These are phyloP conservation scores for Penicillium sp. DNA, from an alignment of 2,329 filamentous ascomycete genomes.

Conservation along the genomic window DNA sequence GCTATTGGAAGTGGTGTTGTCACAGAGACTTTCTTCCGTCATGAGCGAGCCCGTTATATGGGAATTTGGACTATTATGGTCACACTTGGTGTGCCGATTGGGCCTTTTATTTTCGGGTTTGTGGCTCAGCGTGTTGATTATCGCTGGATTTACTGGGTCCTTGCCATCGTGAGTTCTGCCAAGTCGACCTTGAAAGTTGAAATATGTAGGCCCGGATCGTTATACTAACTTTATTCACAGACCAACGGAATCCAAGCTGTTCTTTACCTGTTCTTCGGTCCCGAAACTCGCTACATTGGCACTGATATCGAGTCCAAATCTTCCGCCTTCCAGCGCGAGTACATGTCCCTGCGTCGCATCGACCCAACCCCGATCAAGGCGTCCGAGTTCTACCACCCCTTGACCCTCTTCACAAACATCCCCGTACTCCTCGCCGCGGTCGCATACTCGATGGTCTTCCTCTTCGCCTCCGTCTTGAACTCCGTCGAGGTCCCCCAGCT, in stretches of 20 bases:
- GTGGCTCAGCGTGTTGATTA: conserved; percentile 56
- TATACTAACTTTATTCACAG: conserved; percentile 30
- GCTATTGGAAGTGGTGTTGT: conserved; percentile 59
- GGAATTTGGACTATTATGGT: conserved; percentile 58
- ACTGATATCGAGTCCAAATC: conserved; percentile 22
- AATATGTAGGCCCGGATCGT: not conserved
- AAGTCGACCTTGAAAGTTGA: not conserved
- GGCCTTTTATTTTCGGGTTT: conserved; percentile 40
- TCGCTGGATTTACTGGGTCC: conserved; percentile 61
- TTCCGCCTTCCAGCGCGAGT: conserved; percentile 45
- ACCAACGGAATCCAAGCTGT: conserved; percentile 58
- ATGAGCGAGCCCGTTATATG: conserved; percentile 55
- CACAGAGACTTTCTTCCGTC: conserved; percentile 58
- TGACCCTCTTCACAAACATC: conserved; percentile 48
- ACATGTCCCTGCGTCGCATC: conserved; percentile 50
- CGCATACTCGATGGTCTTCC: conserved; percentile 60
- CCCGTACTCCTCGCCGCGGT: conserved; percentile 54
- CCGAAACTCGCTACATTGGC: conserved; percentile 55
- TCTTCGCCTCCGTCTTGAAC: conserved; percentile 55
- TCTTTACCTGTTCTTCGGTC: conserved; percentile 55
- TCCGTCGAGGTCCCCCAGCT: conserved; percentile 63
- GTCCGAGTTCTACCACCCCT: conserved; percentile 55
- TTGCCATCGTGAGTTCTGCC: conserved; percentile 52
- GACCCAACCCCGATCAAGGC: conserved; percentile 52
- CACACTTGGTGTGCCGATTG: conserved; percentile 49